Evolutionary conservation across 225 moss, liverwort and hornwort species (phyloP), one percentile per base, ranked within the genome.

Genomic region (Marchantia paleacea): DNA sequence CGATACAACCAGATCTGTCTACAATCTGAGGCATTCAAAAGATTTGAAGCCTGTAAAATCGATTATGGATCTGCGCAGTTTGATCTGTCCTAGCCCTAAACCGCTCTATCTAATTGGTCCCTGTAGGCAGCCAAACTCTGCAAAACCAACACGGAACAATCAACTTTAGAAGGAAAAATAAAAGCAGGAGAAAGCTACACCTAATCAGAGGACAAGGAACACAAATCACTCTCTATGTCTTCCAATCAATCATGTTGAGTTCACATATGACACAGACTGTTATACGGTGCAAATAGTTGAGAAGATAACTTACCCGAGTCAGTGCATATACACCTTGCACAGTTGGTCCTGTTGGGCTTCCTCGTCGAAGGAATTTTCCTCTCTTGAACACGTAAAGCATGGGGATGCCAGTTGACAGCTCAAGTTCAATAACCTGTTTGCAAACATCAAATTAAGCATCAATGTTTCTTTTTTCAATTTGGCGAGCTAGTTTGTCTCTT

Each of bases 381-480:
- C 67, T 79, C 79, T 91, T 91, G 57, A 88, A 90, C 47, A 91
- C 92, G 70, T 97, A 97, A 12, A 97, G 89, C 96, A 97, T 97
- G 6, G 96, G 96, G 11, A 97, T 93, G 72, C 96, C 96, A 16
- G 96, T 97, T 50, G 94, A 86, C 8, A 97, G 92, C 91, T 97
- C 96, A 81, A 97, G 91, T 82, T 94, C 90, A 28, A 97, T 97
- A 16, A 97, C 94, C 92, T 92, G 78, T 72, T 39, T 60, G 12
- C 39, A 39, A 39, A 39, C 39, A 39, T 39, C 39, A 39, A n/a
- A 2, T 5, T 39, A 39, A 2, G 5, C 39, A 39, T 39, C 39
- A 39, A 39, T 39, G 39, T 57, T 57, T 57, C 2, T 19, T 57
- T 5, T 57, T 57, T 57, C 57, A 1, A 1, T 12, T 19, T 57